Evolutionary conservation across 1,284 basidiomycete genomes (phyloP).

Genomic region (Somion occarium): DNA sequence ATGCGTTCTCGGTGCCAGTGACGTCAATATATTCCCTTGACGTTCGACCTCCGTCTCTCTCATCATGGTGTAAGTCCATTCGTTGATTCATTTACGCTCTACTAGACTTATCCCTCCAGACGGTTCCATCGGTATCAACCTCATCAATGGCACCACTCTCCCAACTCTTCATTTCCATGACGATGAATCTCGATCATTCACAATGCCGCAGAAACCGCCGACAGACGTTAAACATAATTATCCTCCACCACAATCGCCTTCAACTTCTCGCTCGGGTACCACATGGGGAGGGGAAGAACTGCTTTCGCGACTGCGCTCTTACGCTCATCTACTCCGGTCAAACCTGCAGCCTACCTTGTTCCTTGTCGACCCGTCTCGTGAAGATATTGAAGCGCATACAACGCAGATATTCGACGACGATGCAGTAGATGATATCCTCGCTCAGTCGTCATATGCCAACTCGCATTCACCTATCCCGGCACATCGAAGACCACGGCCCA

Average conservation of each 20-base stretch:
- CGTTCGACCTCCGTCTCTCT: slow-evolving; percentile 78
- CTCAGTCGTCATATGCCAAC: slow-evolving; percentile 68
- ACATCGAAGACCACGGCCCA: slow-evolving; percentile 68
- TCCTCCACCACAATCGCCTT: slow-evolving; percentile 54
- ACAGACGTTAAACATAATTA: slow-evolving; percentile 42
- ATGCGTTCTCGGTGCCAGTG: slow-evolving; percentile 92
- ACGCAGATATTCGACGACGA: slow-evolving; percentile 77
- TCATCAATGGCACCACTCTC: slow-evolving; percentile 85
- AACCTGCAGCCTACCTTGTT: slow-evolving; percentile 80
- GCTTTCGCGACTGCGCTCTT: slow-evolving; percentile 63
- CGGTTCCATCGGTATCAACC: slow-evolving; percentile 76
- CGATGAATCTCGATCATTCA: slow-evolving; percentile 84
- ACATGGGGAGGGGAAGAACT: slow-evolving; percentile 88
- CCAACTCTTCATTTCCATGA: slow-evolving; percentile 95
- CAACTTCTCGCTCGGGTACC: slow-evolving; percentile 31
- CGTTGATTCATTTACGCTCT: slow-evolving; percentile 10
- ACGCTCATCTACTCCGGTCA: slow-evolving; percentile 74
- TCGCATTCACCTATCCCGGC: slow-evolving; percentile 81
- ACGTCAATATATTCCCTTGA: slow-evolving; percentile 88
- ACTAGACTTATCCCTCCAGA: slow-evolving; percentile 35
- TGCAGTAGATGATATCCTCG: slow-evolving; percentile 78
- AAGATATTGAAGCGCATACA: slow-evolving; percentile 87
- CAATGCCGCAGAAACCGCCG: slow-evolving; percentile 41
- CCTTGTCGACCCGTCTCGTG: slow-evolving; percentile 86
- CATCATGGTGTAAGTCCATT: slow-evolving; percentile 76